Conservation (phyloP, 1,284 basidiomycete genomes). For the Cerioporus squamosus region DNA sequence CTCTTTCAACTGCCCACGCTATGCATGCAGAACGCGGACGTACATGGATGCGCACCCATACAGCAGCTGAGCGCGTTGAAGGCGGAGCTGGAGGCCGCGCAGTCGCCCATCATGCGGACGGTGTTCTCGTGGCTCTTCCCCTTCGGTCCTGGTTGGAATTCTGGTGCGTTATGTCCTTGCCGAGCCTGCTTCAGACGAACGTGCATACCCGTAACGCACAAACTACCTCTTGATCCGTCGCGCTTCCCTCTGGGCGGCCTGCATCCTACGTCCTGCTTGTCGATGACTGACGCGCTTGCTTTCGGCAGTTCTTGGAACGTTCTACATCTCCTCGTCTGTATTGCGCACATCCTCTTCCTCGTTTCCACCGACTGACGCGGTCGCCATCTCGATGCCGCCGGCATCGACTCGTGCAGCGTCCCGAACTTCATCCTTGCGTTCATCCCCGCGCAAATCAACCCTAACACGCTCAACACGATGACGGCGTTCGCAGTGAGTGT, state of each 20-base stretch:
- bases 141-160: conserved; percentile 87
- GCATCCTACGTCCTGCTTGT: neutral
- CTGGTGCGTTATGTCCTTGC: conserved; percentile 45
- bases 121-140: conserved; percentile 83
- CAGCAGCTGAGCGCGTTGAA: conserved; percentile 64
- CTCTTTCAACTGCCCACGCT: neutral
- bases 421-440: conserved; percentile 92
- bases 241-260: no score
- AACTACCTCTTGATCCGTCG: neutral
- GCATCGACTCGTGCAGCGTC: conserved; percentile 51
- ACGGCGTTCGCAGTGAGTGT: conserved; percentile 78
- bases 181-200: conserved; percentile 18
- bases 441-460: conserved; percentile 84
- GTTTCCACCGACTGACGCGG: conserved; percentile 19
- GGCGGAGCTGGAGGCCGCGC: conserved; percentile 57
- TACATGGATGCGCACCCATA: conserved; percentile 49
- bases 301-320: conserved; percentile 75
- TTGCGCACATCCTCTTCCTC: conserved; percentile 20
- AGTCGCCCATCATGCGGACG: conserved; percentile 75
- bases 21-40: conserved; percentile 38
- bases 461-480: conserved; percentile 88
- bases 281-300: conserved; percentile 6
- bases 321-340: conserved; percentile 91
- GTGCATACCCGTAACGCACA: conserved; percentile 4
- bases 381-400: neutral